Evolutionary conservation across 306 rosid species (phyloP), one percentile per base, ranked within the genome.

Genomic region (Prunus kanzakura): DNA sequence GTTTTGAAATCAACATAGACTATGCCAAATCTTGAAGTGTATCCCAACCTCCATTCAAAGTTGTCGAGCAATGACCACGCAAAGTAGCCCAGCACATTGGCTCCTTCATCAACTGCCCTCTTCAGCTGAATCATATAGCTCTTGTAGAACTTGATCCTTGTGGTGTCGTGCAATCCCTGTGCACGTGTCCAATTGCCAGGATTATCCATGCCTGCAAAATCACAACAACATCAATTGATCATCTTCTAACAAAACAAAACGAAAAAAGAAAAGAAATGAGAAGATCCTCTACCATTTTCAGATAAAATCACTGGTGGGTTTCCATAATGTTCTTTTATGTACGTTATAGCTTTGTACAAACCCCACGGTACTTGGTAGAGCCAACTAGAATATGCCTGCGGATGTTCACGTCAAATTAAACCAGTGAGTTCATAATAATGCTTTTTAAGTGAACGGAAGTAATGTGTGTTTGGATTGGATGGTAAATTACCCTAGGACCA

Each of bases 321-420:
- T 83, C 91, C 91, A 73, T 91, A 94, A 55, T 18, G 86, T 55
- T 94, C 90, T 74, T 94, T 94, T 64, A 91, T 77, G 76, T 94
- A 94, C 22, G 35, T 89, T 51, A 92, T 20, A 56, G 94, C 73
- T 73, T 94, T 94, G 92, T 92, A 90, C 88, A 92, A 29, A n/a
- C 98, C 98, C 98, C 97, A 95, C 82, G 98, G 97, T 3, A 95
- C 98, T 58, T 88, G 84, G 88, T 92, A 95, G 41, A 95, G 95
- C 98, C 98, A 95, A 67, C 58, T 78, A 27, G 97, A 92, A 81
- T 92, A 0, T 66, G 91, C 98, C 97, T 94, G 85, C 43, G 81
- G 75, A 78, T 20, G 8, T 27, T 78, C 32, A 3, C 4, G 47
- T 58, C 22, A 61, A 52, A 23, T 4, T 18, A 32, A 12, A 2